Evolutionary conservation across 1,139 yeast species (phyloP), one percentile per base, ranked within the genome.

Genomic region (Yamadazyma friedrichii): DNA sequence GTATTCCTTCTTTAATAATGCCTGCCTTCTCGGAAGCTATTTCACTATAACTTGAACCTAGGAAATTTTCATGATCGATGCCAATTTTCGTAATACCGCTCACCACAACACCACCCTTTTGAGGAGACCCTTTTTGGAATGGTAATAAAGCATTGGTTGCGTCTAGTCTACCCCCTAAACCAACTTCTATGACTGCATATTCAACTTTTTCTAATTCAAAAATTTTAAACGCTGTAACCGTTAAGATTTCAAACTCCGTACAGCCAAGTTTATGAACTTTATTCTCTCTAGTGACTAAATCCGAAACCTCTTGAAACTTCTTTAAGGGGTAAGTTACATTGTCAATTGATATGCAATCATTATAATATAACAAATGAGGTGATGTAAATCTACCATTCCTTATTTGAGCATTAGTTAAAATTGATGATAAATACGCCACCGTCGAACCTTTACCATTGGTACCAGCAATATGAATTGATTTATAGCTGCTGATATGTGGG

Each of bases 361-460:
- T 80, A 34, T 84, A 75, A 42, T 78, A 69, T 2, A 87, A 55
- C 52, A 89, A 62, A 64, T 89, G 96, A 0, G 98, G 98, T 4
- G 95, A 84, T 2, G 94, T 88, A 66, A 89, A 89, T 49, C 84
- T 75, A 0, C 97, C 98, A 45, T 82, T 78, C 25, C 64, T 60
- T 30, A 79, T 62, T 6, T 67, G 62, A 26, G 80, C 69, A 32
- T 67, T 54, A 6, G 78, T 65, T 15, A 88, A 62, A 8, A 84
- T 70, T 17, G 88, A 77, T 3, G 89, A 73, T 8, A 89, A 49
- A 56, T 88, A 88, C 0, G 96, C 82, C 44, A 94, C 80, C 0
- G 89, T 88, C 0, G 96, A 88, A 0, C 98, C 98, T 56, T 91
- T 91, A 0, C 98, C 98, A 56, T 91, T 91, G 4, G 97, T 91